phyloP scores from a whole-genome alignment of 192 early-diverging fungal genomes.

The Tieghemiomyces parasiticus region DNA sequence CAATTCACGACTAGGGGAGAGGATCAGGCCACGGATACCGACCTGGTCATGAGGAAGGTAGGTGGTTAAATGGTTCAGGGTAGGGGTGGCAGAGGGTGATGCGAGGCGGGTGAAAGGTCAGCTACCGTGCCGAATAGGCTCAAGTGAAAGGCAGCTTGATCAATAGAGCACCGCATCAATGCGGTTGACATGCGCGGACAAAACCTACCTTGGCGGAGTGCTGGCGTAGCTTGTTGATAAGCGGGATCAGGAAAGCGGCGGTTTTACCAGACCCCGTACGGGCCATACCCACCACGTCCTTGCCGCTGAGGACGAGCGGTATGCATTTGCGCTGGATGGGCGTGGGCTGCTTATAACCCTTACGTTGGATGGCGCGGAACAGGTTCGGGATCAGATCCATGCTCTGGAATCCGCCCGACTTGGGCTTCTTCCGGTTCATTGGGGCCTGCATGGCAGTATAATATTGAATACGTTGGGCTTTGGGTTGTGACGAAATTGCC shows the following conservation, averaged over 20 bases:
- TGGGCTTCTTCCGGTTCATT: conserved; percentile 83
- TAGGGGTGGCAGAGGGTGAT: no score
- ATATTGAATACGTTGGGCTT: no score
- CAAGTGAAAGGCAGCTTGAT: no score
- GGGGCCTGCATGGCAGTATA: no score
- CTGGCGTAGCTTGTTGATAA: conserved; percentile 70
- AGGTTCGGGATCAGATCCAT: conserved; percentile 82
- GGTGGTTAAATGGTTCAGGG: no score
- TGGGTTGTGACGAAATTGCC: no score
- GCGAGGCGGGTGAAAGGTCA: no score
- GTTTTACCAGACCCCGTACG: conserved; percentile 98
- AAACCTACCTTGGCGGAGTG: conserved; percentile 68
- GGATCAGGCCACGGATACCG: conserved; percentile 61
- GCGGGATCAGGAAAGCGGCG: conserved; percentile 84
- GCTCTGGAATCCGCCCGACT: conserved; percentile 95
- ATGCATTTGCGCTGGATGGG: conserved; percentile 95
- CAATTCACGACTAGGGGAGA: conserved; percentile 92
- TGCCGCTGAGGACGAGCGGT: conserved; percentile 77
- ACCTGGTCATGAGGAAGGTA: conserved; percentile 17
- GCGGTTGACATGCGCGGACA: no score
- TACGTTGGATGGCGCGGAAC: conserved; percentile 75
- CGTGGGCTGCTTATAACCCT: conserved; percentile 96
- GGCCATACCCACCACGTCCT: conserved; percentile 97
- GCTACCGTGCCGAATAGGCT: no score
- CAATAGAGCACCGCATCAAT: no score